Evolutionary conservation across 1,284 basidiomycete species (phyloP).

Genomic region (Baeospora myosura): DNA sequence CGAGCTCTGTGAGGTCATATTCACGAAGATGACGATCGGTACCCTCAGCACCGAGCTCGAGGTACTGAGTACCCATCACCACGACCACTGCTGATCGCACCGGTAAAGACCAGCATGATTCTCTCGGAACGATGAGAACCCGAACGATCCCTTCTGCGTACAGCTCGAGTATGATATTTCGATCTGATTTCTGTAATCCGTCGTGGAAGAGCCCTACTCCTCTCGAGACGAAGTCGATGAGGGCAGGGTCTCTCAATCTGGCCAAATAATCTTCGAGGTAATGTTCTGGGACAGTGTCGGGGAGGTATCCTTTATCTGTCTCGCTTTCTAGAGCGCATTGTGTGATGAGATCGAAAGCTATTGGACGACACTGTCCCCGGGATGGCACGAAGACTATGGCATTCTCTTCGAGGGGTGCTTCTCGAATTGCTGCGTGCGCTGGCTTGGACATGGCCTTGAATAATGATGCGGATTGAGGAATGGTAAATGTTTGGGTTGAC

Average conservation of each 20-base stretch:
- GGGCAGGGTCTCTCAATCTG: conserved; percentile 56
- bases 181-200: conserved; percentile 65
- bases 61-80: conserved; percentile 90
- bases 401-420: conserved; percentile 34
- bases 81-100: conserved; percentile 77
- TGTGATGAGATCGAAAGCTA: conserved; percentile 83
- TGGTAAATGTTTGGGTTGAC: conserved; percentile 74
- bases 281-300: conserved; percentile 44
- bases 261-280: conserved; percentile 55
- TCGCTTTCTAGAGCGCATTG: conserved; percentile 77
- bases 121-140: conserved; percentile 79
- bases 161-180: conserved; percentile 74
- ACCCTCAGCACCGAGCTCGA: conserved; percentile 41
- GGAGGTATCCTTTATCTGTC: conserved; percentile 67
- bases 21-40: conserved; percentile 68
- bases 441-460: conserved; percentile 94
- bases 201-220: conserved; percentile 87
- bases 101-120: conserved; percentile 83
- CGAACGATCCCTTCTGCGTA: conserved; percentile 77
- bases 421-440: conserved; percentile 61
- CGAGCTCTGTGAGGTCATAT: conserved; percentile 77
- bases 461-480: conserved; percentile 80
- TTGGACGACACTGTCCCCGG: conserved; percentile 66
- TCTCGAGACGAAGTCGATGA: conserved; percentile 76
- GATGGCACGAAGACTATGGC: conserved; percentile 92